Percentiles rank a stretch among this genome's conserved stretches.
Evolutionary conservation across 139 green algal species (phyloP).

Genomic region (Diplosphaera chodatii): DNA sequence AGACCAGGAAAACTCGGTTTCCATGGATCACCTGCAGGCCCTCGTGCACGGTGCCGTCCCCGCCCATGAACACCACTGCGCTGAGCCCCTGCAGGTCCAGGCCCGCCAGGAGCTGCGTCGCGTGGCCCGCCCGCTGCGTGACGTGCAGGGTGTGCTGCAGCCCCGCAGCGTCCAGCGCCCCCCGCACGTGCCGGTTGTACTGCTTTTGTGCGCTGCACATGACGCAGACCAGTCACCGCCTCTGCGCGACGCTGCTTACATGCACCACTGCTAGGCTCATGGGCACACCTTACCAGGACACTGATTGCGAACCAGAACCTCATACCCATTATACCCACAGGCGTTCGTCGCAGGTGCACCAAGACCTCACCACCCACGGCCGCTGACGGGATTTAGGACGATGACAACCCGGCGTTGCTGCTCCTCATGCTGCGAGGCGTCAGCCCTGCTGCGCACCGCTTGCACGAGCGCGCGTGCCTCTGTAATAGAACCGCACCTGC

Average conservation of each 20-base stretch:
- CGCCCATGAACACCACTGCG: slow-evolving; percentile 54
- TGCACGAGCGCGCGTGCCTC: slow-evolving; percentile 2
- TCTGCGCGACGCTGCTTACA: no score
- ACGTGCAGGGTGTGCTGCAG: slow-evolving; percentile 25
- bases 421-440: slow-evolving; percentile 17
- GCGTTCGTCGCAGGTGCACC: no score
- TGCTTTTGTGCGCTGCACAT: slow-evolving; percentile 17
- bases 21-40: slow-evolving; percentile 64
- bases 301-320: no score
- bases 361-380: slow-evolving; percentile 39
- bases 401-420: slow-evolving; percentile 28
- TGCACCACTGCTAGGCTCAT: no score
- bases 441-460: background rate
- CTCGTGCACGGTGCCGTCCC: slow-evolving; percentile 71
- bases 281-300: no score
- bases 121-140: slow-evolving; percentile 36
- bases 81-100: slow-evolving; percentile 25
- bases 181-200: slow-evolving; percentile 27
- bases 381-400: slow-evolving; percentile 62
- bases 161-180: slow-evolving; percentile 54
- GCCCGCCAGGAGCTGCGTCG: slow-evolving; percentile 32
- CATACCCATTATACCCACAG: no score
- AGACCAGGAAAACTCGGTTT: background rate
- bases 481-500: background rate
- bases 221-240: no score